phyloP scores from a whole-genome alignment of 805 yeast species.

The Barnettozyma siamensis region DNA sequence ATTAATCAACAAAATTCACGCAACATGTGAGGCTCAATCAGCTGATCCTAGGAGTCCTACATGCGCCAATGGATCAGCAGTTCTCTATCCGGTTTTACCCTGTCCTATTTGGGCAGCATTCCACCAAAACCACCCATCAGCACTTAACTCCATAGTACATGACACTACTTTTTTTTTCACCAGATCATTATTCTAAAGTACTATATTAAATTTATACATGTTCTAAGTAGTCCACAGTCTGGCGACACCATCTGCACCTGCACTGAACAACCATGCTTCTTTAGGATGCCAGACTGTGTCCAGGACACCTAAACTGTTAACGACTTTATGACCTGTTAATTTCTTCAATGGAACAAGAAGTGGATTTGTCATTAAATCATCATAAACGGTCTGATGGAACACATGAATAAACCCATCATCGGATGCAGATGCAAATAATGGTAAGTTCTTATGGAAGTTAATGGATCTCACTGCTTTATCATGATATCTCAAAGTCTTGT shows the following conservation, averaged over 20 bases:
- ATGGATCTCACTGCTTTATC: conserved; percentile 89
- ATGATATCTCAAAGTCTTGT: conserved; percentile 92
- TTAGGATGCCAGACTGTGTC: conserved; percentile 93
- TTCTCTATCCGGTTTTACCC: too few relatives aligned
- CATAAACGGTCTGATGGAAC: conserved; percentile 95
- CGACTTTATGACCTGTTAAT: conserved; percentile 80
- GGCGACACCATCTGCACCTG: conserved; percentile 96
- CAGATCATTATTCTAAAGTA: too few relatives aligned
- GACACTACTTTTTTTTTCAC: too few relatives aligned
- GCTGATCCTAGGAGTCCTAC: too few relatives aligned
- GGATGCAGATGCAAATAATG: conserved; percentile 89
- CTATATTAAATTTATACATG: neutral
- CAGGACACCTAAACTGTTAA: conserved; percentile 79
- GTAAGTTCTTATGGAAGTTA: conserved; percentile 80
- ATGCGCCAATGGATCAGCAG: too few relatives aligned
- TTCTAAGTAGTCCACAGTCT: conserved; percentile 85
- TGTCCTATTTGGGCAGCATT: too few relatives aligned
- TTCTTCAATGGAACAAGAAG: conserved; percentile 93
- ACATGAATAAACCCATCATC: conserved; percentile 93
- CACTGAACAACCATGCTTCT: conserved; percentile 96
- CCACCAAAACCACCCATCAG: too few relatives aligned
- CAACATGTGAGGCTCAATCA: neutral
- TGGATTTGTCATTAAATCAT: conserved; percentile 92
- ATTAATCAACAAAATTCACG: neutral
- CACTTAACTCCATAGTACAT: too few relatives aligned